Evolutionary conservation across 768 basidiomycete species (phyloP), one percentile per base, ranked within the genome.

Genomic region (Glaciozyma antarctica): DNA sequence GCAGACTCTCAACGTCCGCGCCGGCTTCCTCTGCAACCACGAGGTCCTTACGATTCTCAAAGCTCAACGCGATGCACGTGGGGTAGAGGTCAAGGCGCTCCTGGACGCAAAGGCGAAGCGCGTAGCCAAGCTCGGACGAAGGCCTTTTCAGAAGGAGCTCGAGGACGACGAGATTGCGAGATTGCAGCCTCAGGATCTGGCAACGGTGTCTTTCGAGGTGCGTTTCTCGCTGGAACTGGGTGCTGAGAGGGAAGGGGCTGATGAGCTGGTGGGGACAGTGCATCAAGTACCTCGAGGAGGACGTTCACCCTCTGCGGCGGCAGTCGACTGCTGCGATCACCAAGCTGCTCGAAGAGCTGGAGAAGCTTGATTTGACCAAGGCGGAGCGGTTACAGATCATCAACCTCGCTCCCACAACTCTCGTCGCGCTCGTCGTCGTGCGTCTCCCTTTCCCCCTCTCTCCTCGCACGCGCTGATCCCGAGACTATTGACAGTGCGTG

Each of bases 311-410:
- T 8, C 86, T 84, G 0, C 74, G 77, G 0, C 75, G 80, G 13
- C 91, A 94, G 76, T 85, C 84, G 2, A 78, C 82, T 2, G 81
- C 82, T 59, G 81, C 83, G 17, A 83, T 94, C 62, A 77, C 82
- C 1, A 79, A 79, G 62, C 84, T 95, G 17, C 83, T 87, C 22
- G 82, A 83, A 63, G 79, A 79, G 47, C 82, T 97, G 15, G 81
- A 83, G 3, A 78, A 83, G 24, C 87, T 84, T 68, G 81, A 82
- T 43, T 79, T 97, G 67, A 93, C 91, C 2, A 95, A 93, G 72
- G 84, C 87, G 4, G 93, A 97, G 80, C 91, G 92, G 73, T 80
- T 95, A 5, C 90, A 93, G 73, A 81, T 95, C 44, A 85, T 90
- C n/a, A 95, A 97, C 73, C 81, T 94, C 8, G 86, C 86, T 1